Evolutionary conservation across 2,329 filamentous ascomycete species (phyloP), one percentile per base, ranked within the genome.

Genomic region (Coniochaeta sp.): DNA sequence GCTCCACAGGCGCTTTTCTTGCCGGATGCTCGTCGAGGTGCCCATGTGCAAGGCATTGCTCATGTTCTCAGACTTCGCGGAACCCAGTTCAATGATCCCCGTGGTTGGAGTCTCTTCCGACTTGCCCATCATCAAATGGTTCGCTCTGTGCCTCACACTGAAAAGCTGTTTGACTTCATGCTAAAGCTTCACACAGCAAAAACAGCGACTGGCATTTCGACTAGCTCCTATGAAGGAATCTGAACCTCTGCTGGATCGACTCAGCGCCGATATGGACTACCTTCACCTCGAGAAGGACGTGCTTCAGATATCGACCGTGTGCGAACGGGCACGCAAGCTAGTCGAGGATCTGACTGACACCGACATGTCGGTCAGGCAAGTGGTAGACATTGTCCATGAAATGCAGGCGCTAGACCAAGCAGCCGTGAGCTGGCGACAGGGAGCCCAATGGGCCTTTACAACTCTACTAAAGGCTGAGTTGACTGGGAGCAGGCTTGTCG

Each of bases 21-120:
- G 11, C 69, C 69, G 3, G 65, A 71, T 2, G 34, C 43, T 64
- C 50, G 63, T 17, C 62, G 62, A n/a, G 70, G 70, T 52, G 67
- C 70, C 26, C 74, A 76, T 61, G 67, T 70, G 12, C 72, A 76
- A 59, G 74, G 74, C 17, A 76, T 77, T 73, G 73, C 73, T 4
- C 72, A 76, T 31, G 74, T 76, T 9, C 64, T 76, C 31, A 67
- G 74, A 19, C 64, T 76, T 0, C 68, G 73, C 17, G 74, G 73
- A 9, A 63, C 68, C 17, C 69, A 72, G 54, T 67, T 76, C 26
- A 66, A 75, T 47, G 67, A 67, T 57, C 60, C 74, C 28, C 70
- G 74, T 26, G 72, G 73, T 19, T 77, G 73, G 74, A 69, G 72
- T 44, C 64, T 77, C 3, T 76, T 76, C 58, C 68, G 73, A 17